Base-by-base conservation (phyloP, 768 basidiomycete species). In the Clitopilus hobsonii region DNA sequence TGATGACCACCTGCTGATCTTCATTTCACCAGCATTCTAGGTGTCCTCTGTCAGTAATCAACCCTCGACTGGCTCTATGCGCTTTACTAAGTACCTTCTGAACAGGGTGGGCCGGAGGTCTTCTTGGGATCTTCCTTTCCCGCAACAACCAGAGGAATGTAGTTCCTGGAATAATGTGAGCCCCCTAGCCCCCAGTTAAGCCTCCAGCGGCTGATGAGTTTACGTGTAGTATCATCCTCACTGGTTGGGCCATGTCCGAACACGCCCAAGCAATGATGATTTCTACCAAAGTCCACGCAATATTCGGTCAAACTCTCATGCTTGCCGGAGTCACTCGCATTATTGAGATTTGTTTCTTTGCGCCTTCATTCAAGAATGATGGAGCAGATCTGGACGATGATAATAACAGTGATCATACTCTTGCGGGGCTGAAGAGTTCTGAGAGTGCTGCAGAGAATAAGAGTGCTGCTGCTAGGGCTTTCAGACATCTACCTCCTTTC, bases 211-310 rank as follows among this genome's bases (percentile, higher is more conserved):
- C 29, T 5, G 36, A 45, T 28, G 45, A 22, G 50, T 50, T 57
- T 6, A 4, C 56, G 13, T 36, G 29, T 56, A 93, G 89, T 49
- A 87, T 95, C 59, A 85, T 93, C 55, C 74, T 97, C 56, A 97
- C 95, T 0, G 95, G 95, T 5, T 96, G 90, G 86, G 94, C 88
- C 0, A 95, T 97, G 90, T 89, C 89, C 0, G 85, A 91, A 41
- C 94, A 97, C 60, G 82, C 83, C 0, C 94, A 98, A 72, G 84
- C 82, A 4, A 76, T 94, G 49, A 86, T 85, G 83, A 74, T 95
- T 32, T 92, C 92, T 0, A 91, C 92, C 1, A 60, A 91, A 87
- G 88, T 95, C 2, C 94, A 96, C 63, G 77, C 79, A 0, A 76
- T 86, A 56, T 96, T 96, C 59, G 94, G 94, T n/a, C 78, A 82